These are phyloP conservation scores for Selenicereus undatus DNA, from an alignment of 148 eudicot species.

Conservation along the genomic window DNA sequence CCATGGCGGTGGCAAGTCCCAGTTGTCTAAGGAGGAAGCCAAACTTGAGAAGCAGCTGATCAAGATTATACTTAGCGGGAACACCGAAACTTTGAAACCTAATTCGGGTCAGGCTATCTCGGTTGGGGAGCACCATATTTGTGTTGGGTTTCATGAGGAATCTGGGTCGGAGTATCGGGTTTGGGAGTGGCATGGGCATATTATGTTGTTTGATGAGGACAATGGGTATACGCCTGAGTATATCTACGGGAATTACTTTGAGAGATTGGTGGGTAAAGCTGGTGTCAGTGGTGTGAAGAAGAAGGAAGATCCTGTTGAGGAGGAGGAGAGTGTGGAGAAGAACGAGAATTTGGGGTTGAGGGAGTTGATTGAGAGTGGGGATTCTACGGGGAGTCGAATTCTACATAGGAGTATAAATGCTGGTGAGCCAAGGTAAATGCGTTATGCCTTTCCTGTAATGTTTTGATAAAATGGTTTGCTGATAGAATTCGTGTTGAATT, in stretches of 20 bases:
- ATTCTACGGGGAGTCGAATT: conserved; percentile 37
- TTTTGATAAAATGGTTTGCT: neutral
- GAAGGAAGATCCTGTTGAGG: conserved; percentile 7
- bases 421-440: conserved; percentile 11
- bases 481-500: neutral
- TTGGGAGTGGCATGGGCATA: conserved; percentile 99
- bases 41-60: conserved; percentile 75
- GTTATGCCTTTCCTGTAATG: neutral
- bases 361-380: conserved; percentile 57
- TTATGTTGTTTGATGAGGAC: conserved; percentile 87
- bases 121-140: conserved; percentile 79
- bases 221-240: conserved; percentile 84
- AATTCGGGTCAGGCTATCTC: conserved; percentile 91
- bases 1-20: conserved; percentile 20
- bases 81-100: conserved; percentile 64
- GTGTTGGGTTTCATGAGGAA: conserved; percentile 86
- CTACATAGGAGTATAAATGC: conserved; percentile 62
- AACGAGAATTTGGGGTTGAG: conserved; percentile 50
- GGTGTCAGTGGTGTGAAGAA: neutral
- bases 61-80: conserved; percentile 56
- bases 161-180: conserved; percentile 77
- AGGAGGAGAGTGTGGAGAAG: conserved; percentile 26
- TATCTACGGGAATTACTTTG: conserved; percentile 95
- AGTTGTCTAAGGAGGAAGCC: conserved; percentile 71
- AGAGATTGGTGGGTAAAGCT: conserved; percentile 33